phyloP scores from a whole-genome alignment of 2,329 filamentous ascomycete genomes.

The Hypoxylon sp. region DNA sequence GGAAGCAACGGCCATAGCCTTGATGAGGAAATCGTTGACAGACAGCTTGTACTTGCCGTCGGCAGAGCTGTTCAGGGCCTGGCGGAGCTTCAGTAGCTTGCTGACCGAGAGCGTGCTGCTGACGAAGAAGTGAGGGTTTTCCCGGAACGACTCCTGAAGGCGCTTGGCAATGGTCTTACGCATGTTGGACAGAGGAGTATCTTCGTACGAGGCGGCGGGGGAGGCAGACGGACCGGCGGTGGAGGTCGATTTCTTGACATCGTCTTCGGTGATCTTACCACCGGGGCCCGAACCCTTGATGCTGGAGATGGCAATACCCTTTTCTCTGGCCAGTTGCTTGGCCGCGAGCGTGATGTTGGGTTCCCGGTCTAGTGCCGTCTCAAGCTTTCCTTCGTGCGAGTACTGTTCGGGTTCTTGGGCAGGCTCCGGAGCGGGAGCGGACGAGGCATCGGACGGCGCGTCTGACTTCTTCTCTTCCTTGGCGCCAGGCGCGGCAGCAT shows the following conservation, averaged over 20 bases:
- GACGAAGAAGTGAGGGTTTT: slow-evolving; percentile 99
- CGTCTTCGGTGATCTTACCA: slow-evolving; percentile 88
- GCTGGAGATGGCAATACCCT: slow-evolving; percentile 76
- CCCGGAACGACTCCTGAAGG: slow-evolving; percentile 85
- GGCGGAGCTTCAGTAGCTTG: slow-evolving; percentile 95
- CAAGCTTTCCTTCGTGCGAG: slow-evolving; percentile 76
- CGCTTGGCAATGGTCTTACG: slow-evolving; percentile 96
- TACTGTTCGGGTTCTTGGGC: slow-evolving; percentile 69
- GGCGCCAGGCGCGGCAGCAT: slow-evolving; percentile 68
- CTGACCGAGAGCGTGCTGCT: slow-evolving; percentile 87
- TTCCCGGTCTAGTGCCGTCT: slow-evolving; percentile 85
- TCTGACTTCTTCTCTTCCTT: slow-evolving; percentile 73
- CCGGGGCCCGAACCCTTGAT: slow-evolving; percentile 88
- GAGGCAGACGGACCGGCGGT: slow-evolving; percentile 63
- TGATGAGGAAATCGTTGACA: slow-evolving; percentile 99
- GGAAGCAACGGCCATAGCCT: slow-evolving; percentile 87
- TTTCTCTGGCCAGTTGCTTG: slow-evolving; percentile 84
- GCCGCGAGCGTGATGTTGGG: slow-evolving; percentile 76
- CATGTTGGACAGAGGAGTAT: slow-evolving; percentile 88
- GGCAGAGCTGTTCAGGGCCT: slow-evolving; percentile 86
- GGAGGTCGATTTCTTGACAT: slow-evolving; percentile 86
- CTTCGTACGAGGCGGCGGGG: slow-evolving; percentile 76
- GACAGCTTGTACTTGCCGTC: slow-evolving; percentile 98
- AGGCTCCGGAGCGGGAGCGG: slow-evolving; percentile 66
- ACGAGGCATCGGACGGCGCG: slow-evolving; percentile 63